Evolutionary conservation across 2,329 filamentous ascomycete genomes (phyloP), one percentile per base, ranked within the genome.

Genomic region (Sporothrix mexicana): DNA sequence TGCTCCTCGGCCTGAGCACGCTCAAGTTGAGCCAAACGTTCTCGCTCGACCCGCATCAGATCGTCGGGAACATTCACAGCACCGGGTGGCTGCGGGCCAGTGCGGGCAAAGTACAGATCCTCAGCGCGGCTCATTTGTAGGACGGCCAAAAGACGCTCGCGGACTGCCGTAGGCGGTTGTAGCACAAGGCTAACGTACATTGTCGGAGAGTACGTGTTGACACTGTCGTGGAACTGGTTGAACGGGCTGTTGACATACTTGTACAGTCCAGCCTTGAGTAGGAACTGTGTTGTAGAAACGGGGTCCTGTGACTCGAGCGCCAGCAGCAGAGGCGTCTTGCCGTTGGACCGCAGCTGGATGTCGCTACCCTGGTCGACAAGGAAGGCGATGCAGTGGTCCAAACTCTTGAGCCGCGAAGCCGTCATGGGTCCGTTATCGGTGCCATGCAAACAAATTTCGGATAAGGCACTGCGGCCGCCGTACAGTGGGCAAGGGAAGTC

Each of bases 401-500:
- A 87, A 5, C 81, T 78, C 75, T 88, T 86, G 76, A 89, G 85
- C 41, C 83, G 83, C 2, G 84, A 82, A 0, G 83, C 78, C 0
- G 83, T 84, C 49, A 88, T 81, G 15, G 83, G n/a, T 2, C 81
- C 82, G 0, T 79, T 79, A 71, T 85, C 82, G 0, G 86, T 85
- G 0, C 87, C 86, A 72, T 87, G 86, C 7, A 89, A 81, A 73
- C 90, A 92, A 2, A 92, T 80, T 74, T 92, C 90, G 0, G 87
- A 89, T 0, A 93, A 81, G 0, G 89, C 89, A 73, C 86, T 90
- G 61, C 90, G 85, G 0, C 90, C 90, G 17, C 84, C 85, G 75
- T 92, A 89, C 0, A 89, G 80, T 3, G 87, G 84, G 70, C 88
- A 91, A 0, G 90, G 90, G 72, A 91, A 92, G 77, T 92, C 90